These are phyloP conservation scores for Annulohypoxylon moriforme DNA, from an alignment of 495 filamentous ascomycete genomes.

Conservation along the genomic window DNA sequence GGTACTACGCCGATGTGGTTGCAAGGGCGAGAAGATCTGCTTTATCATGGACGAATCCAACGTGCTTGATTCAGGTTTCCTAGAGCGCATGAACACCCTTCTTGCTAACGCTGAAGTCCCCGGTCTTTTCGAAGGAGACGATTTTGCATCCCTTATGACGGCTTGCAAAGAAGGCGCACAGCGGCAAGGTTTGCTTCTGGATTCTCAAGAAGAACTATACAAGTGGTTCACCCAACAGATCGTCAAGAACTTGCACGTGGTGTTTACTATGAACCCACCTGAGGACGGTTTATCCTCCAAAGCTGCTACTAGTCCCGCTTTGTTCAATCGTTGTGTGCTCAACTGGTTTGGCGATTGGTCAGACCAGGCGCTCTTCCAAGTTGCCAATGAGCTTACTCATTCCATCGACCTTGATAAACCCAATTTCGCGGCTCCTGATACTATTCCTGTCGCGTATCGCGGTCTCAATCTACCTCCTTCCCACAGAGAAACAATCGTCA, in stretches of 20 bases:
- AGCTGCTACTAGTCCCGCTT: constrained; percentile 93
- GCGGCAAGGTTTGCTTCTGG: constrained; percentile 90
- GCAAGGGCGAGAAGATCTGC: constrained; percentile 99
- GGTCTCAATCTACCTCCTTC: constrained; percentile 85
- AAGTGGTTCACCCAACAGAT: constrained; percentile 99
- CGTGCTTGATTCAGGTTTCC: constrained; percentile 96
- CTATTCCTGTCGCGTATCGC: constrained; percentile 89
- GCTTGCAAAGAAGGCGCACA: constrained; percentile 98
- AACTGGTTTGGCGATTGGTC: constrained; percentile 99
- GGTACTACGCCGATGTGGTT: constrained; percentile 91
- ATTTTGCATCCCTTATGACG: constrained; percentile 95
- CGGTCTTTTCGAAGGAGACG: constrained; percentile 97
- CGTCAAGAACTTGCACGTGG: constrained; percentile 97
- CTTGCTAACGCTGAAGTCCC: constrained; percentile 98
- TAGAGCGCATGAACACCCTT: constrained; percentile 98
- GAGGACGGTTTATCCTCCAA: constrained; percentile 94
- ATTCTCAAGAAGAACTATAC: constrained; percentile 98
- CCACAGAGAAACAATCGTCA: constrained; percentile 90
- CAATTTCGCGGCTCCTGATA: constrained; percentile 87
- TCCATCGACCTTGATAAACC: constrained; percentile 92
- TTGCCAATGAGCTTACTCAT: constrained; percentile 93
- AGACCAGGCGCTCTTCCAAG: constrained; percentile 98
- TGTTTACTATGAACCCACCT: constrained; percentile 99
- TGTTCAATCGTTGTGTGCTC: constrained; percentile 99
- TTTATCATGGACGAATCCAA: constrained; percentile 99